A percentile compares a stretch with the other conserved stretches of the same genome.
Conservation (phyloP, 306 rosid genomes). For the Cicer chorassanicum region DNA sequence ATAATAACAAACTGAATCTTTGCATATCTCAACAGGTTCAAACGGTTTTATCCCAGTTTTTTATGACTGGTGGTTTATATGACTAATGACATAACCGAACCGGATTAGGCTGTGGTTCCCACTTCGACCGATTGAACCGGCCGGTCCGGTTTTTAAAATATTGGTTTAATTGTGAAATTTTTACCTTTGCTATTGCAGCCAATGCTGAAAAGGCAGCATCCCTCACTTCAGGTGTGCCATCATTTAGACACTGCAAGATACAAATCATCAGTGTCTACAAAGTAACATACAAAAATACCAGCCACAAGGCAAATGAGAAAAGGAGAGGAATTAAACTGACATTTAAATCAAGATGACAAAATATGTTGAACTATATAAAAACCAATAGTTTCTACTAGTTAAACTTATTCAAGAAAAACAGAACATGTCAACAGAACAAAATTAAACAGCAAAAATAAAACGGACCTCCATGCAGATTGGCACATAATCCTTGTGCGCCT, state of each 20-base stretch:
- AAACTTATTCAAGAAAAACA: constrained; percentile 11
- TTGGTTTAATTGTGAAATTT: constrained; percentile 20
- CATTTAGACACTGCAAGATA: constrained; percentile 76
- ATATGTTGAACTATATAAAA: constrained; percentile 25
- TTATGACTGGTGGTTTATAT: too few relatives aligned
- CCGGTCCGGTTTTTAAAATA: too few relatives aligned
- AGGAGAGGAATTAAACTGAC: neutral
- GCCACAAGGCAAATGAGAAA: constrained; percentile 10
- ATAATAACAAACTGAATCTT: too few relatives aligned
- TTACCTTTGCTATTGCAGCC: constrained; percentile 95
- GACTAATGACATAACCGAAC: too few relatives aligned
- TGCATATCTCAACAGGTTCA: too few relatives aligned
- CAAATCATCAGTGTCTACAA: constrained; percentile 38
- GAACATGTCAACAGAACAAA: constrained; percentile 4
- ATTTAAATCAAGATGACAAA: constrained; percentile 2
- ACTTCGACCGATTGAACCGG: too few relatives aligned
- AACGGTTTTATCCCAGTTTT: too few relatives aligned
- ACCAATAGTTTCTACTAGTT: neutral
- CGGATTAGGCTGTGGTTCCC: too few relatives aligned
- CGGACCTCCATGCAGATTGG: constrained; percentile 98
- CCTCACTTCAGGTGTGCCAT: constrained; percentile 97
- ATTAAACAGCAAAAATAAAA: constrained; percentile 25
- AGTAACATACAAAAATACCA: neutral
- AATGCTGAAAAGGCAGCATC: constrained; percentile 95
- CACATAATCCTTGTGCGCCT: constrained; percentile 95